phyloP scores from a whole-genome alignment of 208 protist species.

The Trypanosoma conorhini region DNA sequence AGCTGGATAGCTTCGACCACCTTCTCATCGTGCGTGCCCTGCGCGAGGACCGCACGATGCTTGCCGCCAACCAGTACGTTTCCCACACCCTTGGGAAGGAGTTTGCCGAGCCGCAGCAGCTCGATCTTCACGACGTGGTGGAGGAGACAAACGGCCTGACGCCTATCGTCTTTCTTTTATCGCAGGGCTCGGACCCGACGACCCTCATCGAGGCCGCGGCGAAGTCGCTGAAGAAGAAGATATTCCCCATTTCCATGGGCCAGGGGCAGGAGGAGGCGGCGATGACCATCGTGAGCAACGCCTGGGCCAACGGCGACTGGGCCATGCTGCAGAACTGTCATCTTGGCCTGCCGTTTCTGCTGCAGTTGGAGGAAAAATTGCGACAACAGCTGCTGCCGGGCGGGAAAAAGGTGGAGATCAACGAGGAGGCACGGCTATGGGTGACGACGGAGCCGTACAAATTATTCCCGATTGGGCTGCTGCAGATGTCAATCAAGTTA shows the following conservation, averaged over 20 bases:
- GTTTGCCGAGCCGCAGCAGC: constrained; percentile 92
- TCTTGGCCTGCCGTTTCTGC: constrained; percentile 92
- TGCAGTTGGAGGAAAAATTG: constrained; percentile 90
- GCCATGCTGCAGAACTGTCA: constrained; percentile 98
- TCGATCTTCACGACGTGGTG: constrained; percentile 88
- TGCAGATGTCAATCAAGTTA: constrained; percentile 98
- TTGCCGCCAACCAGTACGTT: constrained; percentile 94
- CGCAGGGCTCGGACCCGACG: constrained; percentile 97
- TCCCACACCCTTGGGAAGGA: constrained; percentile 87
- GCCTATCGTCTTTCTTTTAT: constrained; percentile 97
- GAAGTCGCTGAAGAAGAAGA: constrained; percentile 96
- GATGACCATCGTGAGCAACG: constrained; percentile 86
- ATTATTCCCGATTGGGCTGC: constrained; percentile 95
- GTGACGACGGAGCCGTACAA: constrained; percentile 96
- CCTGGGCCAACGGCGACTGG: constrained; percentile 94
- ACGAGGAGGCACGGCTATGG: constrained; percentile 96
- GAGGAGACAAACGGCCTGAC: constrained; percentile 87
- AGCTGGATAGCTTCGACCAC: constrained; percentile 92
- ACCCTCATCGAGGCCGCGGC: constrained; percentile 93
- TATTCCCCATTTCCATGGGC: constrained; percentile 98
- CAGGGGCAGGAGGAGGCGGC: constrained; percentile 97
- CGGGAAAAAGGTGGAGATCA: constrained; percentile 79
- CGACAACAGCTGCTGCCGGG: constrained; percentile 79
- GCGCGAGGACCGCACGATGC: constrained; percentile 96
- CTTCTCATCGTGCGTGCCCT: constrained; percentile 95